phyloP scores from a whole-genome alignment of 2,329 filamentous ascomycete genomes.

The Cercospora sojina region DNA sequence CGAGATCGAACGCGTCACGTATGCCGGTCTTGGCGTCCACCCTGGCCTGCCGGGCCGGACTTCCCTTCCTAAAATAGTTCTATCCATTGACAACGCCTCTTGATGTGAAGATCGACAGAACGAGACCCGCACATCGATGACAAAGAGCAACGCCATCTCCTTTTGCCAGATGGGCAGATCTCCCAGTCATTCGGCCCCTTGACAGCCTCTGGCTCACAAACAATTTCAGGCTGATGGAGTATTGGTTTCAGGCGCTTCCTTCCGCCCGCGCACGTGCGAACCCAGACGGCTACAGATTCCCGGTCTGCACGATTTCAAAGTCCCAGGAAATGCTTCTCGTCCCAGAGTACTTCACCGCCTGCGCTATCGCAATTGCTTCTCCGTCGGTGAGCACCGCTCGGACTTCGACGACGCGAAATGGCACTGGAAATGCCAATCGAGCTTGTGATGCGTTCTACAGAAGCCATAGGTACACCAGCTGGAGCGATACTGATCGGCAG shows the following conservation, averaged over 20 bases:
- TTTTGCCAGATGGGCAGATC: neutral
- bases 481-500: neutral
- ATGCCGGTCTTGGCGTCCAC: neutral
- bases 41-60: neutral
- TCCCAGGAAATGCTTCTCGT: neutral
- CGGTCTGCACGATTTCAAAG: neutral
- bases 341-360: neutral
- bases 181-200: neutral
- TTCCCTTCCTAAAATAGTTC: neutral
- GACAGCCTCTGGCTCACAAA: neutral
- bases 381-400: neutral
- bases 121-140: neutral
- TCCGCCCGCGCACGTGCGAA: neutral
- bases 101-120: neutral
- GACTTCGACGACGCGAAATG: neutral
- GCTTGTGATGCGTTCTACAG: neutral
- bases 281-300: neutral
- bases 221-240: neutral
- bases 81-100: neutral
- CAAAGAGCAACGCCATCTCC: neutral
- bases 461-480: neutral
- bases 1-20: neutral
- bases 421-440: neutral
- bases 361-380: neutral
- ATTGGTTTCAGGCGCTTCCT: neutral